These are phyloP conservation scores for Blastobotrys illinoisensis DNA, from an alignment of 1,139 yeast species.

Conservation along the genomic window DNA sequence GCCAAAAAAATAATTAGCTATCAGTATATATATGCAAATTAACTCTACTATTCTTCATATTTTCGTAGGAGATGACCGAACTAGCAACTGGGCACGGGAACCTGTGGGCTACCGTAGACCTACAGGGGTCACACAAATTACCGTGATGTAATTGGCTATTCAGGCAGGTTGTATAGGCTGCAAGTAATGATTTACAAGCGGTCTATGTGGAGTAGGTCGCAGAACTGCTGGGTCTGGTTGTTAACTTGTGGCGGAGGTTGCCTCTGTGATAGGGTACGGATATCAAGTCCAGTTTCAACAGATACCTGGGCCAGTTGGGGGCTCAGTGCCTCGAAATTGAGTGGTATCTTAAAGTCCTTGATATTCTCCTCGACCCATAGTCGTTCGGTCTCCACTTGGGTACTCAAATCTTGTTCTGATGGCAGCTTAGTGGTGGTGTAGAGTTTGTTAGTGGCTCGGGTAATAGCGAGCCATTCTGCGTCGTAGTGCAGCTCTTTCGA, in stretches of 20 bases:
- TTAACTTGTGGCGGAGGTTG: constrained; percentile 12
- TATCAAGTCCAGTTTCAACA: constrained; percentile 5
- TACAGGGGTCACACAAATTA: neutral
- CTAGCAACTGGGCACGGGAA: no score
- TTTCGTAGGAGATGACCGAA: neutral
- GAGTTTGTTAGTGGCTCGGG: constrained; percentile 23
- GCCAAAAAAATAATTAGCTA: neutral
- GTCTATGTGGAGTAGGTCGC: constrained; percentile 13
- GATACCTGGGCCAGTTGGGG: constrained; percentile 13
- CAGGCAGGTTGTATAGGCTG: no score
- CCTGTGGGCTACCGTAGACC: no score
- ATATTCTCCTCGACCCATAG: neutral
- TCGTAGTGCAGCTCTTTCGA: constrained; percentile 27
- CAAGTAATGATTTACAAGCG: no score
- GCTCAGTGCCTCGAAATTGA: constrained; percentile 10
- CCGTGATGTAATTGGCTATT: no score
- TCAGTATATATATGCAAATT: neutral
- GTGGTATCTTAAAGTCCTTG: constrained; percentile 14
- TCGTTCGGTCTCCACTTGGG: neutral
- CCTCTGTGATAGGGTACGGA: neutral
- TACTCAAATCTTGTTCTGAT: neutral
- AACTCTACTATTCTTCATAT: neutral
- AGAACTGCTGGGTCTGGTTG: constrained; percentile 25
- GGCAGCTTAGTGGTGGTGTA: neutral
- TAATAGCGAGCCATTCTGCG: constrained; percentile 37